Percentiles rank a stretch among this genome's conserved stretches.
Evolutionary conservation across 495 filamentous ascomycete genomes (phyloP).

Genomic region (Aspergillus mulundensis): DNA sequence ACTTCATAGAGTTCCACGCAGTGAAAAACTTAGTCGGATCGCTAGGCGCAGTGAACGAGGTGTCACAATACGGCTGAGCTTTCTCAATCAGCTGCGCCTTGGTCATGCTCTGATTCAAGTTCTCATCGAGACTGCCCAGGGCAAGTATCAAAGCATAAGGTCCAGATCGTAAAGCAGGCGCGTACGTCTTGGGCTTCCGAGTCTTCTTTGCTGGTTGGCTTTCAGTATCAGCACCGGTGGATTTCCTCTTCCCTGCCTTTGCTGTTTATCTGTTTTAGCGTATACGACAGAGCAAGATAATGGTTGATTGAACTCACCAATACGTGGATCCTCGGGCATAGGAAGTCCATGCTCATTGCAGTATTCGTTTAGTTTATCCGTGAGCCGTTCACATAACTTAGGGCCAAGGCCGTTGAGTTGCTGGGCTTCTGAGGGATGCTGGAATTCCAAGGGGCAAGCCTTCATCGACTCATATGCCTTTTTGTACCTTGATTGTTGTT

Average conservation of each 20-base stretch:
- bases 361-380: conserved; percentile 61
- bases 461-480: conserved; percentile 80
- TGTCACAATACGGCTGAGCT: conserved; percentile 70
- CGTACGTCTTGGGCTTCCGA: conserved; percentile 64
- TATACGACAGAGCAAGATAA: not conserved
- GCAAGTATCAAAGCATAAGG: conserved; percentile 71
- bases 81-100: conserved; percentile 65
- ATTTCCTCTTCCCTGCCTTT: conserved; percentile 40
- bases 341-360: conserved; percentile 67
- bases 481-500: conserved; percentile 52
- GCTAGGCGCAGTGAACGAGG: conserved; percentile 65
- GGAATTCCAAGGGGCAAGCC: conserved; percentile 67
- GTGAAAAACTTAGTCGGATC: conserved; percentile 71
- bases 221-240: conserved; percentile 34
- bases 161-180: conserved; percentile 67
- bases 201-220: conserved; percentile 57
- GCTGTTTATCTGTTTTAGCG: conserved; percentile 5
- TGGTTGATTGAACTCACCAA: conserved; percentile 18
- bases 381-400: conserved; percentile 66
- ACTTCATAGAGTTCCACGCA: conserved; percentile 85
- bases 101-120: conserved; percentile 53
- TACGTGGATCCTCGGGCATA: conserved; percentile 57
- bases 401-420: conserved; percentile 69
- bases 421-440: conserved; percentile 70
- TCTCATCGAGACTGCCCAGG: conserved; percentile 56